Evolutionary conservation across 2,329 filamentous ascomycete species (phyloP), one percentile per base, ranked within the genome.

Genomic region (Exophiala sideris): DNA sequence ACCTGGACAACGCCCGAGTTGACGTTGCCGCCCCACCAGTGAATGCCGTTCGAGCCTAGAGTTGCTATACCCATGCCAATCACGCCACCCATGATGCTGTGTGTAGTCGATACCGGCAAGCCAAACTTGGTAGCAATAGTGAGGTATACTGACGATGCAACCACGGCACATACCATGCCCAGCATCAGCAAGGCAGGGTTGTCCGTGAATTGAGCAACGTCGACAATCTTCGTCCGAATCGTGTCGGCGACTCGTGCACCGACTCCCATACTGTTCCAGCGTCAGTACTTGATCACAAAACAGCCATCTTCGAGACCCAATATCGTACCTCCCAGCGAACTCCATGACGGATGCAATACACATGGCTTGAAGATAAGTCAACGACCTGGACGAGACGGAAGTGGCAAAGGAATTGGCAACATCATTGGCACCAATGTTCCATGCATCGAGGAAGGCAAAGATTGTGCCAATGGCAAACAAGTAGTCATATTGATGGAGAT

Each of bases 381-480:
- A 77, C 60, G 87, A 90, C 50, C 87, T 76, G 16, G 88, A 91
- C n/a, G 88, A 90, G 54, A 91, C 87, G 64, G 82, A 86, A 64
- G 88, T 91, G 7, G 88, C 88, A 84, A 86, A 91, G 46, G 87
- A 76, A 73, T 91, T 91, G 67, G 88, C 88, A 54, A 91, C 87
- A 86, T 91, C 88, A 72, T 90, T 89, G 64, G 86, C 86, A 70
- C 86, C 86, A 69, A 88, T 89, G 79, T 89, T 89, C 79, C 77
- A 89, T 58, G 86, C 86, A 73, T 89, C 86, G 42, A 89, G 81
- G 70, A 89, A 72, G 73, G 86, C 85, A 78, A 89, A 89, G 64
- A 84, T 73, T 20, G 85, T 88, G 81, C 86, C 86, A 63, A 89
- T 84, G 74, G 76, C 86, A 69, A 89, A 89, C 66, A 89, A 71